Conservation (phyloP, 306 rosid genomes). For the Cicer bijugum region DNA sequence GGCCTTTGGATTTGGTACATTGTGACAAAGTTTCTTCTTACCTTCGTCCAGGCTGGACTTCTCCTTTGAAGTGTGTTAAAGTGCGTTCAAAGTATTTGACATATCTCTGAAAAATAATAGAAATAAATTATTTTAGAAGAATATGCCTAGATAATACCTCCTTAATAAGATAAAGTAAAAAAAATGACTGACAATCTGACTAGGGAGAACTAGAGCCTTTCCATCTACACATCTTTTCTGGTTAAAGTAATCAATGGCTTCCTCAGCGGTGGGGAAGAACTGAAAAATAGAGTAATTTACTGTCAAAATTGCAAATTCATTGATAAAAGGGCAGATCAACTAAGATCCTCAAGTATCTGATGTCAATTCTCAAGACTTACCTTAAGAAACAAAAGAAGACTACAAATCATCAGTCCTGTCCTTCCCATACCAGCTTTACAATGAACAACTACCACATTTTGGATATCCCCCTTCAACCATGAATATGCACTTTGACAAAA, state of each 20-base stretch:
- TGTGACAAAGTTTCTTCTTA: constrained; percentile 45
- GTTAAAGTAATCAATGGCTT: constrained; percentile 79
- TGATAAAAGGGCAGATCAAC: constrained; percentile 21
- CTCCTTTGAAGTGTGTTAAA: constrained; percentile 69
- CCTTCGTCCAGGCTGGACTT: constrained; percentile 82
- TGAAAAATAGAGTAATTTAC: constrained; percentile 50
- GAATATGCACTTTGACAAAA: constrained; percentile 91
- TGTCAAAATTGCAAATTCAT: constrained; percentile 32
- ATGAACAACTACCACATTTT: constrained; percentile 93
- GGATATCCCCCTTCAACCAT: constrained; percentile 95
- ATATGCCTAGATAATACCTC: constrained; percentile 23
- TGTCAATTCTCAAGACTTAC: constrained; percentile 49
- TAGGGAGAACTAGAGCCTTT: constrained; percentile 85
- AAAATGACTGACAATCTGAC: constrained; percentile 83
- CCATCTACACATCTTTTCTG: constrained; percentile 95
- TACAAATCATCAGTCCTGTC: constrained; percentile 93
- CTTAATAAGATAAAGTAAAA: constrained; percentile 27
- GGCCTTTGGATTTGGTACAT: constrained; percentile 27
- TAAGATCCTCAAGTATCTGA: constrained; percentile 28
- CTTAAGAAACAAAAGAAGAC: constrained; percentile 91
- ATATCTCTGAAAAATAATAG: constrained; percentile 66
- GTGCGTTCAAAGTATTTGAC: constrained; percentile 80
- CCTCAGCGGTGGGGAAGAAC: constrained; percentile 86
- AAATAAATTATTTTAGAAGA: constrained; percentile 48
- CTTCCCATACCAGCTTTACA: constrained; percentile 99